These are phyloP conservation scores for Alopecurus myosuroides DNA, from an alignment of 176 grass and related monocot genomes.

Conservation along the genomic window DNA sequence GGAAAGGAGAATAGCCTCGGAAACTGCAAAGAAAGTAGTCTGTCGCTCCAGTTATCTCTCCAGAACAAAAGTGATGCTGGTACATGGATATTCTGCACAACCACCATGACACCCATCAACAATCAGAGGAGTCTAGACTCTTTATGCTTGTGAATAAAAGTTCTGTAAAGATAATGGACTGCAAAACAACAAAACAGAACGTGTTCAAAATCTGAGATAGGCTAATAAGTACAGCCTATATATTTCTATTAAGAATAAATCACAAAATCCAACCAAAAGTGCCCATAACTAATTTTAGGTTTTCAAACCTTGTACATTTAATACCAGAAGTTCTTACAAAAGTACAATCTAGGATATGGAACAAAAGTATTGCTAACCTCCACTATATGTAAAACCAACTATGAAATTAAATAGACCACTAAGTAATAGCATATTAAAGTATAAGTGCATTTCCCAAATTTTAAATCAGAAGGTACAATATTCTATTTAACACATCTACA, in stretches of 20 bases:
- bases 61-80: no score
- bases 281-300: neutral
- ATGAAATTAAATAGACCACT: no score
- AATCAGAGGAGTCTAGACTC: conserved; percentile 32
- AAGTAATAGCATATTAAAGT: no score
- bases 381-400: no score
- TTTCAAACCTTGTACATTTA: neutral
- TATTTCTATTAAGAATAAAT: neutral
- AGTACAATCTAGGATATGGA: neutral
- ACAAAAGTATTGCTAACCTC: no score
- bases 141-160: conserved; percentile 58
- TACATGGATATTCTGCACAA: conserved; percentile 57
- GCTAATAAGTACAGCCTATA: neutral
- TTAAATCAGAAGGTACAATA: no score
- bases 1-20: no score
- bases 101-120: conserved; percentile 69
- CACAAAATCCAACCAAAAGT: neutral
- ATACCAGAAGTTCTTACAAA: neutral
- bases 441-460: no score
- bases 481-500: neutral
- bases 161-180: conserved; percentile 80
- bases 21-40: no score
- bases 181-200: conserved; percentile 40
- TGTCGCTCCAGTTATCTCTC: no score
- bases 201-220: neutral